Conservation (phyloP, 2,329 filamentous ascomycete species). For the Thielaviopsis euricoi region DNA sequence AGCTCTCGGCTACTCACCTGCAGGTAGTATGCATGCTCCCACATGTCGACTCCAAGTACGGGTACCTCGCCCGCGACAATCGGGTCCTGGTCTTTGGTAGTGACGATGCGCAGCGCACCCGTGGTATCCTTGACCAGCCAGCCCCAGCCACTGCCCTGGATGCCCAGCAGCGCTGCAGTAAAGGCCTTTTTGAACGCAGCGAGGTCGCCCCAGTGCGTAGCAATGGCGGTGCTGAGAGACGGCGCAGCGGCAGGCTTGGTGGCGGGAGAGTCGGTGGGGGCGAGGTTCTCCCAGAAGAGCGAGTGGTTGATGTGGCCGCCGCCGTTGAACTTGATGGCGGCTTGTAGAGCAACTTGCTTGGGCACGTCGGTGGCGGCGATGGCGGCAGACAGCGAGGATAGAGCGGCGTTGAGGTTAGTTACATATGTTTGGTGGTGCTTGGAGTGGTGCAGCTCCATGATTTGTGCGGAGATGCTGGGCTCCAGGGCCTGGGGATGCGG, state of each 20-base stretch:
- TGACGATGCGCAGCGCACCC: conserved; percentile 50
- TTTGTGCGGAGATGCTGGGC: conserved; percentile 58
- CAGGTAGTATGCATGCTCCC: conserved; percentile 86
- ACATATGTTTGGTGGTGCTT: conserved; percentile 72
- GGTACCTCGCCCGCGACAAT: conserved; percentile 48
- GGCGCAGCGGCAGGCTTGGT: conserved; percentile 38
- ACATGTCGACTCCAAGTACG: conserved; percentile 71
- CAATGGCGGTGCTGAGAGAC: conserved; percentile 43
- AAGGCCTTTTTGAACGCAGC: conserved; percentile 51
- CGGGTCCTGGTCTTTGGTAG: conserved; percentile 77
- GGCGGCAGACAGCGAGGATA: conserved; percentile 42
- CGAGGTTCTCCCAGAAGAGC: conserved; percentile 78
- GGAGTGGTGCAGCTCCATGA: conserved; percentile 67
- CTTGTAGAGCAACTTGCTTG: conserved; percentile 49
- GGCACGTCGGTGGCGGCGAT: conserved; percentile 40
- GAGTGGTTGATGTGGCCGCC: conserved; percentile 89
- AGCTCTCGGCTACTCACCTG: conserved; percentile 34
- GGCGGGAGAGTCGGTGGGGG: conserved; percentile 40
- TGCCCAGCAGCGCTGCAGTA: conserved; percentile 44
- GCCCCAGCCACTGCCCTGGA: conserved; percentile 79
- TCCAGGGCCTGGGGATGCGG: conserved; percentile 52
- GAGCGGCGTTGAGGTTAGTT: conserved; percentile 53
- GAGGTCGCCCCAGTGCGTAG: conserved; percentile 50
- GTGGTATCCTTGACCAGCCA: conserved; percentile 58
- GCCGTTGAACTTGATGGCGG: conserved; percentile 69